Conservation (phyloP, 768 basidiomycete genomes). For the Phylloporus arenicola region DNA sequence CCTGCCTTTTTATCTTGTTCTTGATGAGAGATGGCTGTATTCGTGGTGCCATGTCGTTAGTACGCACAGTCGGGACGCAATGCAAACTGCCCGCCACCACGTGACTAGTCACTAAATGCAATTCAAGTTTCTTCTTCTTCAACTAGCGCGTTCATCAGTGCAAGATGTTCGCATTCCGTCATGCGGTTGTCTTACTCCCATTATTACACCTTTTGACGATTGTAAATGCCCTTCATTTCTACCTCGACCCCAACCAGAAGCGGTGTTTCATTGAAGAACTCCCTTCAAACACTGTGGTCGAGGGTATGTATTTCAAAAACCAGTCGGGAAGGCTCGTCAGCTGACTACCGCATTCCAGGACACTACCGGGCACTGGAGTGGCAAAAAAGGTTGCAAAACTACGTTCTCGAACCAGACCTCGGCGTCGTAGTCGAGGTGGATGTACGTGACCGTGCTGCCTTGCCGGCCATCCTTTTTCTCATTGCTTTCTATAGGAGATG, state of each 20-base stretch:
- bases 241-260: constrained; percentile 89
- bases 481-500: constrained; percentile 59
- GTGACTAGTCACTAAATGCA: constrained; percentile 17
- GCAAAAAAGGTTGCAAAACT: constrained; percentile 65
- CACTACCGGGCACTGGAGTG: constrained; percentile 93
- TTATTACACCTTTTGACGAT: constrained; percentile 40
- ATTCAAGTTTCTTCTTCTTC: background rate
- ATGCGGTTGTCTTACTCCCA: constrained; percentile 28
- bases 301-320: constrained; percentile 49
- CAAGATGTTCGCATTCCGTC: constrained; percentile 25
- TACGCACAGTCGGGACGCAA: background rate
- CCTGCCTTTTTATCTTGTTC: constrained; percentile 86
- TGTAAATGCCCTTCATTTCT: constrained; percentile 86
- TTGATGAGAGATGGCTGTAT: constrained; percentile 67
- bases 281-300: constrained; percentile 90
- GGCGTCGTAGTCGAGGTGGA: constrained; percentile 90
- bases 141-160: background rate
- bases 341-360: constrained; percentile 42
- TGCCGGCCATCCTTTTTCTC: background rate
- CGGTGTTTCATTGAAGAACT: constrained; percentile 96
- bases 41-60: constrained; percentile 46
- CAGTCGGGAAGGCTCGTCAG: background rate
- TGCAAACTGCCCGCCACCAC: constrained; percentile 2
- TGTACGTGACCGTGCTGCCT: constrained; percentile 41
- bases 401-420: constrained; percentile 66